phyloP scores from a whole-genome alignment of 2,329 filamentous ascomycete species.

The Diaporthe aspalathi region DNA sequence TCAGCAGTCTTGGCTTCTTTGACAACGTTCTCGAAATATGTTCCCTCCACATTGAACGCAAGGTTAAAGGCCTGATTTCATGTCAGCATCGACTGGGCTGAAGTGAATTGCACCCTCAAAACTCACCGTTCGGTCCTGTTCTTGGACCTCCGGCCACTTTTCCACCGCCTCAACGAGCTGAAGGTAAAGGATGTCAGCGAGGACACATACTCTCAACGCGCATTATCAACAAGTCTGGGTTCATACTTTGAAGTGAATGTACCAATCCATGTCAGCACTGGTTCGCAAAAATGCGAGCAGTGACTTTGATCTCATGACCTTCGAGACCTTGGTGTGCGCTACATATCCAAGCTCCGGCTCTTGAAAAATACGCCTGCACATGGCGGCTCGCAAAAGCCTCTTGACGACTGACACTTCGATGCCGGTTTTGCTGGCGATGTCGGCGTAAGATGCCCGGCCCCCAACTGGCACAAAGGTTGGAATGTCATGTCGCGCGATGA shows the following conservation, averaged over 20 bases:
- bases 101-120: neutral
- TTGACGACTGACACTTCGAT: neutral
- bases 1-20: constrained; percentile 5
- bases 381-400: neutral
- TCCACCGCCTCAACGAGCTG: constrained; percentile 4
- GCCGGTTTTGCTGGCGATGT: constrained; percentile 9
- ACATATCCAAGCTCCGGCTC: neutral
- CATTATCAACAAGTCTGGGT: no score
- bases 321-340: constrained; percentile 13
- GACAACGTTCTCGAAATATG: constrained; percentile 6
- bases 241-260: constrained; percentile 1
- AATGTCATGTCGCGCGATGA: constrained; percentile 7
- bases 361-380: constrained; percentile 8
- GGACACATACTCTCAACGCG: no score
- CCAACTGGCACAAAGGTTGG: neutral
- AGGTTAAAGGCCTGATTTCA: constrained; percentile 10
- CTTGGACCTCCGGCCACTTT: constrained; percentile 8
- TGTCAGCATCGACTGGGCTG: neutral
- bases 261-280: constrained; percentile 3
- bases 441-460: neutral
- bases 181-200: neutral
- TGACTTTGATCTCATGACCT: neutral
- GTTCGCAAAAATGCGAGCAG: constrained; percentile 11
- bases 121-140: constrained; percentile 13
- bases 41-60: neutral